A percentile compares a stretch with the other conserved stretches of the same genome.
phyloP scores from a whole-genome alignment of 116 monocot species.

The Phalaenopsis hybrid region DNA sequence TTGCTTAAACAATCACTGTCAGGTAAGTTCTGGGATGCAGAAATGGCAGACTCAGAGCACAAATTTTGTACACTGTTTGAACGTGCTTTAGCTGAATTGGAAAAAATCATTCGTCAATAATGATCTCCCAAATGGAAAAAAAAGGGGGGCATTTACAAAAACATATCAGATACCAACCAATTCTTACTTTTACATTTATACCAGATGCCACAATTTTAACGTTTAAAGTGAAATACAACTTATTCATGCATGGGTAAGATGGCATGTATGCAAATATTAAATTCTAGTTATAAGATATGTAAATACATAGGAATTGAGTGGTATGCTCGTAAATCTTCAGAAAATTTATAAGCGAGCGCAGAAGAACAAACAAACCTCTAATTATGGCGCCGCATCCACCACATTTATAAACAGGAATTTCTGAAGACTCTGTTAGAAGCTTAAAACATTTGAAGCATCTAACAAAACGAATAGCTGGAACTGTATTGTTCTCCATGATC shows the following conservation, averaged over 20 bases:
- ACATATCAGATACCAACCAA: no score
- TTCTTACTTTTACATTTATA: no score
- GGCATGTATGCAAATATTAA: no score
- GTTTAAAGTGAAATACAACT: no score
- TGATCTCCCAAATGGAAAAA: neutral
- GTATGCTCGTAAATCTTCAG: no score
- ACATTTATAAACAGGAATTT: conserved; percentile 46
- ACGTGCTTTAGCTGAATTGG: conserved; percentile 30
- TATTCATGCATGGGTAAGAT: no score
- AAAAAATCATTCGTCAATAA: neutral
- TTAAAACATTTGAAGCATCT: conserved; percentile 50
- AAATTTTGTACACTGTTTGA: neutral
- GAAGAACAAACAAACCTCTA: conserved; percentile 25
- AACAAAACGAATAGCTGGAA: conserved; percentile 27
- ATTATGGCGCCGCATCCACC: conserved; percentile 45
- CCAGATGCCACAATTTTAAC: no score
- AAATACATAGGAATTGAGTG: no score
- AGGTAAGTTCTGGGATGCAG: neutral
- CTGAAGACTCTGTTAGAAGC: conserved; percentile 31
- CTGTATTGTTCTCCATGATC: conserved; percentile 19
- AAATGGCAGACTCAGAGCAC: neutral
- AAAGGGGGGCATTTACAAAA: neutral
- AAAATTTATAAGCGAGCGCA: neutral
- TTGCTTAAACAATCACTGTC: conserved; percentile 8
- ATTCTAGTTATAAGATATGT: no score